These are phyloP conservation scores for Phytophthora tubulina DNA, from an alignment of 352 stramenopile genomes.

Conservation along the genomic window DNA sequence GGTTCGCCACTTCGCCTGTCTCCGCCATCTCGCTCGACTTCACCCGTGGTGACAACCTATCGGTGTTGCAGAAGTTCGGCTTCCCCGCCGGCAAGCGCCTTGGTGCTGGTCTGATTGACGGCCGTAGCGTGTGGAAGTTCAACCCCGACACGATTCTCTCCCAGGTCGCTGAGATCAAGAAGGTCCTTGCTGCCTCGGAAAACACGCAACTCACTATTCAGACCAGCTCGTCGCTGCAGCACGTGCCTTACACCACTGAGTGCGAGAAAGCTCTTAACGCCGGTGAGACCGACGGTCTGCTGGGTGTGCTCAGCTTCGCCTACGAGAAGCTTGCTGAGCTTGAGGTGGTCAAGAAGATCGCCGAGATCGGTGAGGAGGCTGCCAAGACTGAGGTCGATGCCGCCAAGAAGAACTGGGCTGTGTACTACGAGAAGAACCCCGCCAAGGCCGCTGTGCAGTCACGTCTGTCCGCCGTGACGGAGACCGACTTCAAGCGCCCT, in stretches of 20 bases:
- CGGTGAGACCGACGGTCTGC: constrained; percentile 75
- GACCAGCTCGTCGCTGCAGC: constrained; percentile 91
- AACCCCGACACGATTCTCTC: constrained; percentile 69
- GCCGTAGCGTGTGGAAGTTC: constrained; percentile 93
- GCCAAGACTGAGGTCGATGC: constrained; percentile 62
- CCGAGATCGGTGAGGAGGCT: constrained; percentile 63
- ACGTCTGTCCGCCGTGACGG: constrained; percentile 66
- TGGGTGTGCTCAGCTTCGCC: constrained; percentile 86
- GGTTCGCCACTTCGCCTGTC: constrained; percentile 82
- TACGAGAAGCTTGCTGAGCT: constrained; percentile 93
- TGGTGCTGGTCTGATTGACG: constrained; percentile 90
- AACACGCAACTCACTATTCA: constrained; percentile 80
- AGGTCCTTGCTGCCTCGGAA: constrained; percentile 55
- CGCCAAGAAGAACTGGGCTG: constrained; percentile 68
- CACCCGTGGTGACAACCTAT: constrained; percentile 89
- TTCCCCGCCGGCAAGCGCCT: constrained; percentile 89
- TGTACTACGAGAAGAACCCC: constrained; percentile 89
- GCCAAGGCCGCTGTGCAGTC: constrained; percentile 72
- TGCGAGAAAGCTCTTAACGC: constrained; percentile 79
- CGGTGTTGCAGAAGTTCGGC: constrained; percentile 85
- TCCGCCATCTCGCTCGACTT: constrained; percentile 92
- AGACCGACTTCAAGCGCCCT: constrained; percentile 83
- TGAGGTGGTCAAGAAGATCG: constrained; percentile 80
- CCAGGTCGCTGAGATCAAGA: constrained; percentile 69
- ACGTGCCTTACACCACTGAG: constrained; percentile 90